Conservation (phyloP, 192 early-diverging fungal genomes). For the Umbelopsis vinacea region DNA sequence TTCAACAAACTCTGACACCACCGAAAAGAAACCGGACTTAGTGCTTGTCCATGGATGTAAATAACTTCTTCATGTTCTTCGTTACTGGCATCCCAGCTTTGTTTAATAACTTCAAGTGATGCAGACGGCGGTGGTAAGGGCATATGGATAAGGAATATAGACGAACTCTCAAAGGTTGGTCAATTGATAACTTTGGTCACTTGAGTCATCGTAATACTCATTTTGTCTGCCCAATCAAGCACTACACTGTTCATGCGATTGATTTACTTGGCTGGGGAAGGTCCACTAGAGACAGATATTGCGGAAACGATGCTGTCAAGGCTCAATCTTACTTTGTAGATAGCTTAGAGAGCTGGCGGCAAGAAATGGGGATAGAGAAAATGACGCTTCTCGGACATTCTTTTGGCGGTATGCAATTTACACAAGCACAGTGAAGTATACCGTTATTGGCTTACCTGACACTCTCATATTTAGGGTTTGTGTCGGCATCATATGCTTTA, state of each 20-base stretch:
- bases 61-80: neutral
- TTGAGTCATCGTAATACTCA: neutral
- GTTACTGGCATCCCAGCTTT: neutral
- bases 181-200: neutral
- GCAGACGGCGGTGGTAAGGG: slow-evolving; percentile 25
- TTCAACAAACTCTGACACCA: slow-evolving; percentile 1
- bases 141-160: slow-evolving; percentile 28
- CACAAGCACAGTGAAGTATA: neutral
- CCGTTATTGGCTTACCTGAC: neutral
- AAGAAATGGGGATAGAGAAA: slow-evolving; percentile 74
- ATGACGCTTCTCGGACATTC: slow-evolving; percentile 87
- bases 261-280: slow-evolving; percentile 36
- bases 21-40: slow-evolving; percentile 21
- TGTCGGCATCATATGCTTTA: slow-evolving; percentile 33
- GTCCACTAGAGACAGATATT: slow-evolving; percentile 24
- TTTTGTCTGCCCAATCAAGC: neutral
- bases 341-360: slow-evolving; percentile 87
- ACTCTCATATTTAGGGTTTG: slow-evolving; percentile 19
- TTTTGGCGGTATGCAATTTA: slow-evolving; percentile 64
- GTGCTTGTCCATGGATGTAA: slow-evolving; percentile 35
- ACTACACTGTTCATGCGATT: slow-evolving; percentile 27
- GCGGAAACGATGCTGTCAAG: slow-evolving; percentile 24
- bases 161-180: slow-evolving; percentile 25
- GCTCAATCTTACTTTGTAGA: slow-evolving; percentile 75
- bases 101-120: neutral